Evolutionary conservation across 495 filamentous ascomycete species (phyloP).

Genomic region (Staphylotrichum tortipilum): DNA sequence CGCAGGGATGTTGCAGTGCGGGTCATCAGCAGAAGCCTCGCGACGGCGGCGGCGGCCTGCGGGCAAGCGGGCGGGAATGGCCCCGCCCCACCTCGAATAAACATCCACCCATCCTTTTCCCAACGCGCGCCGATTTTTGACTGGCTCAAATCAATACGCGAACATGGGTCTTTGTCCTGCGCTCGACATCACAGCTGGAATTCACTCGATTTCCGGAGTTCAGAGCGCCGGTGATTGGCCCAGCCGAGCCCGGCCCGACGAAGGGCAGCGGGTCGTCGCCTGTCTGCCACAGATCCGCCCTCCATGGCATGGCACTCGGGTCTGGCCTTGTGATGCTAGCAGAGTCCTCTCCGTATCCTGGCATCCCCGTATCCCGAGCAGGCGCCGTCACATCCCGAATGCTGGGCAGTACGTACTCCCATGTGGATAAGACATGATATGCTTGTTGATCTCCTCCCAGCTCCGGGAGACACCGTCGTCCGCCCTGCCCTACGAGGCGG

Average conservation of each 20-base stretch:
- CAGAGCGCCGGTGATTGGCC: no score
- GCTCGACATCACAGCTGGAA: not conserved
- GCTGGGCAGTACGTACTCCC: conserved; percentile 7
- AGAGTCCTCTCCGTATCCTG: not conserved
- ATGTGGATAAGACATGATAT: conserved; percentile 13
- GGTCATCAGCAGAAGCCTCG: no score
- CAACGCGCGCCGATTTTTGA: conserved; percentile 10
- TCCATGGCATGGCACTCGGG: not conserved
- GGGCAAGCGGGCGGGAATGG: no score
- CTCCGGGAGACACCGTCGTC: not conserved
- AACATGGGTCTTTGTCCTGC: no score
- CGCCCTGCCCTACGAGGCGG: conserved; percentile 8
- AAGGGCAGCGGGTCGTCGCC: no score
- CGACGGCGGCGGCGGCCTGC: no score
- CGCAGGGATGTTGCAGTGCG: no score
- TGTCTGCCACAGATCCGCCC: not conserved
- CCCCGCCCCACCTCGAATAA: conserved; percentile 12
- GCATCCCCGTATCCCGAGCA: not conserved
- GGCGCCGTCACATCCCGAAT: conserved; percentile 5
- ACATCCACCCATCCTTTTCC: not conserved
- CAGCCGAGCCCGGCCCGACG: not conserved
- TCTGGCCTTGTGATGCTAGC: not conserved
- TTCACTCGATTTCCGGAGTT: not conserved
- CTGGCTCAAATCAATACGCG: conserved; percentile 1
- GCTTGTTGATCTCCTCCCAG: no score